Conservation (phyloP, 768 basidiomycete genomes). For the Cystofilobasidium macerans region DNA sequence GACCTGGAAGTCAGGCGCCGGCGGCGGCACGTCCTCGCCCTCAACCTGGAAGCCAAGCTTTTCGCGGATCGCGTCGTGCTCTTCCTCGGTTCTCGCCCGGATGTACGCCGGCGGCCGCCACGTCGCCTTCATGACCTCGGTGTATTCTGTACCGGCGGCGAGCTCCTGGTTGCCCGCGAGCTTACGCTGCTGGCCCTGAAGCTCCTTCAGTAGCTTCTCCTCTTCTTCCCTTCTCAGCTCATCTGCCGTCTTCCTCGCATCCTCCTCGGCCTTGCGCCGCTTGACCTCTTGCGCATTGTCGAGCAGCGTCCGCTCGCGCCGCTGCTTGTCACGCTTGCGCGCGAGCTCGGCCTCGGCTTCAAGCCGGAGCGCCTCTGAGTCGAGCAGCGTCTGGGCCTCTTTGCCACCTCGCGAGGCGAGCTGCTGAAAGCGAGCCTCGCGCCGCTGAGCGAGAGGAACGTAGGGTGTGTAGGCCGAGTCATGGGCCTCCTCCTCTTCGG, state of each 20-base stretch:
- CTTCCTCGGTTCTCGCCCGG: constrained; percentile 54
- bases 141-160: constrained; percentile 84
- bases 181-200: constrained; percentile 70
- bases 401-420: constrained; percentile 37
- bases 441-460: constrained; percentile 21
- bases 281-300: constrained; percentile 95
- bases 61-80: constrained; percentile 65
- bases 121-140: constrained; percentile 67
- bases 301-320: constrained; percentile 77
- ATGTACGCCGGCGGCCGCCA: constrained; percentile 84
- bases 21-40: constrained; percentile 72
- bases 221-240: constrained; percentile 81
- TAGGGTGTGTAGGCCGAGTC: constrained; percentile 25
- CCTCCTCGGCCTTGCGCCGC: constrained; percentile 66
- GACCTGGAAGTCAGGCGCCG: constrained; percentile 42
- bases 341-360: constrained; percentile 75
- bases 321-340: constrained; percentile 54
- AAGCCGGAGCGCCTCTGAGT: constrained; percentile 44
- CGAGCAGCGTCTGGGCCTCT: constrained; percentile 45
- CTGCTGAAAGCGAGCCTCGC: constrained; percentile 19
- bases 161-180: constrained; percentile 86
- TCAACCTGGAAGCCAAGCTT: constrained; percentile 92
- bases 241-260: constrained; percentile 75
- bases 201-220: constrained; percentile 79
- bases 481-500: not conserved